Evolutionary conservation across 164 flowering plant species (phyloP).

Genomic region (Euptelea pleiosperma): DNA sequence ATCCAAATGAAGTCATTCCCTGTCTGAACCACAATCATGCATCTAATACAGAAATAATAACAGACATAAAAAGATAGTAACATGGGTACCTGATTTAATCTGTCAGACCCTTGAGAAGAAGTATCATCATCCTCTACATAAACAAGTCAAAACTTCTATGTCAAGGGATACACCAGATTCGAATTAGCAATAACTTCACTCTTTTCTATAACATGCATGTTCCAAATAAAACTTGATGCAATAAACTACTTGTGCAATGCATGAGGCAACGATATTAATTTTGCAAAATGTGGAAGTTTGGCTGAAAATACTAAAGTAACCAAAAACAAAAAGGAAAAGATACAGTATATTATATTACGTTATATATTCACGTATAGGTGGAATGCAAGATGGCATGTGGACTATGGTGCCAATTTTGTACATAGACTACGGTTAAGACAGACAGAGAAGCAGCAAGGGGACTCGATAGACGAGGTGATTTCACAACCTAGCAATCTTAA

Average conservation of each 20-base stretch:
- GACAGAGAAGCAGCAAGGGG: no score
- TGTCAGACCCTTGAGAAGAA: constrained; percentile 10
- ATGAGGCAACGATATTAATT: background rate
- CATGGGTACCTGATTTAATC: constrained; percentile 10
- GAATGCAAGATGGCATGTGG: no score
- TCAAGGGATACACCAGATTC: background rate
- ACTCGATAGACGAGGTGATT: no score
- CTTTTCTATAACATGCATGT: background rate
- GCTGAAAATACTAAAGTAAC: background rate
- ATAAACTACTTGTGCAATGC: background rate
- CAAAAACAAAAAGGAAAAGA: background rate
- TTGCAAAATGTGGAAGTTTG: background rate
- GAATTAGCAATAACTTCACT: constrained; percentile 1
- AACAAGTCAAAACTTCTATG: background rate
- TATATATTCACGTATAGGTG: no score
- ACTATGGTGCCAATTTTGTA: no score
- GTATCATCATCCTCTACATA: constrained; percentile 15
- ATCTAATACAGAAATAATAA: background rate
- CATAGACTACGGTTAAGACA: no score
- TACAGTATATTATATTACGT: background rate
- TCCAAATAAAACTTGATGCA: background rate
- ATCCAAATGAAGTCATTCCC: background rate
- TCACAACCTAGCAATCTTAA: no score
- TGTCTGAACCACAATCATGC: background rate
- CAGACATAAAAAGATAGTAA: background rate